Percentiles rank a stretch among this genome's conserved stretches.
These are phyloP conservation scores for Claviceps spartinae DNA, from an alignment of 2,329 filamentous ascomycete species.

Conservation along the genomic window DNA sequence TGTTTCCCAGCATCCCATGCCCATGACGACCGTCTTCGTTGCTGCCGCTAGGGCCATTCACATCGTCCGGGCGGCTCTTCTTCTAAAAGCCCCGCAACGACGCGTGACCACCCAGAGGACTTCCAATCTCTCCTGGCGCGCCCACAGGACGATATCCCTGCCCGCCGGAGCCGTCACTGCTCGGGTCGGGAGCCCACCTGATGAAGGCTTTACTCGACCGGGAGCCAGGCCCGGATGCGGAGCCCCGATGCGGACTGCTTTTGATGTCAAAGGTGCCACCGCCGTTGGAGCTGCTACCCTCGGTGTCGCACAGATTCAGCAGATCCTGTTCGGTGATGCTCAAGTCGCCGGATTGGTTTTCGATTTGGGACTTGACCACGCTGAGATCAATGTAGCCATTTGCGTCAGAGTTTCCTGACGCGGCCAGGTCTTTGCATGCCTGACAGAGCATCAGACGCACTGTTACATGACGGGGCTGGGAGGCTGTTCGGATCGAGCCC, in stretches of 20 bases:
- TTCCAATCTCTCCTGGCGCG: slow-evolving; percentile 56
- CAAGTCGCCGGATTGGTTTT: slow-evolving; percentile 33
- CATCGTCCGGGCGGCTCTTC: slow-evolving; percentile 6
- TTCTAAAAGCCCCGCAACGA: slow-evolving; percentile 24
- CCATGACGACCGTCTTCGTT: background rate
- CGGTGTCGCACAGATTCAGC: slow-evolving; percentile 76
- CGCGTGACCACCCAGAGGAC: slow-evolving; percentile 39
- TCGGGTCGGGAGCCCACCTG: background rate
- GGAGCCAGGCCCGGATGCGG: slow-evolving; percentile 39
- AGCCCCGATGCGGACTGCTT: slow-evolving; percentile 28
- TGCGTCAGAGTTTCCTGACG: slow-evolving; percentile 23
- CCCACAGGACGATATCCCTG: slow-evolving; percentile 32
- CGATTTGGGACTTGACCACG: slow-evolving; percentile 51
- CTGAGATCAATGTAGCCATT: slow-evolving; percentile 60
- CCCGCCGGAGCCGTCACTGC: slow-evolving; percentile 25
- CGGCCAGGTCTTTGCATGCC: slow-evolving; percentile 54
- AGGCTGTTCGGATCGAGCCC: slow-evolving; percentile 17
- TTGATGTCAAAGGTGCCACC: slow-evolving; percentile 73
- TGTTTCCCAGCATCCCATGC: too few relatives aligned
- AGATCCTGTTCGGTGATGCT: slow-evolving; percentile 48
- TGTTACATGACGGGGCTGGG: slow-evolving; percentile 51
- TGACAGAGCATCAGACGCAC: slow-evolving; percentile 64
- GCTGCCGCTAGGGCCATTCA: background rate
- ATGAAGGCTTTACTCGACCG: background rate
- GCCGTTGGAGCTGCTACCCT: slow-evolving; percentile 74